Base-by-base conservation (phyloP, 306 rosid genomes). In the Quercus wislizeni region DNA sequence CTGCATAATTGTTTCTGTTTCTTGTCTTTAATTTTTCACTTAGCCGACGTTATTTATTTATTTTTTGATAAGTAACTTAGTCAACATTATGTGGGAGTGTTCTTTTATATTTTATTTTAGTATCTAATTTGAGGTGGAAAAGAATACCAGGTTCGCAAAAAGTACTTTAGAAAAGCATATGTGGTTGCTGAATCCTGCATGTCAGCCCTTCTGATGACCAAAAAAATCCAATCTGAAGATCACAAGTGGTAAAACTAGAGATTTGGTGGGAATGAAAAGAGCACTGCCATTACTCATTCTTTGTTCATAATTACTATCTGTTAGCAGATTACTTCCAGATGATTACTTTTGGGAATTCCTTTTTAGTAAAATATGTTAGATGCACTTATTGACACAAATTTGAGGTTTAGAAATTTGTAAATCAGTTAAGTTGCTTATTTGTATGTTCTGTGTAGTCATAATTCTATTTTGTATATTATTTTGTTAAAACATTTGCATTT, bases 101-200 rank as follows among this genome's bases (percentile, higher is more conserved):
- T 12, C 17, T 46, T 21, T 54, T 41, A 5, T 31, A 65, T 74
- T 19, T 62, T 78, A 25, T 63, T 59, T 23, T 76, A 78, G 73
- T 30, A 73, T 64, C 92, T 88, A 78, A 82, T 30, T 74, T 80
- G 79, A 65, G 79, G 77, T 74, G 78, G 6, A 71, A 76, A 71
- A 74, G 43, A 61, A 64, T 81, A 88, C 78, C 91, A 92, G 99
- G 98, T 91, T 55, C 88, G 89, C 74, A 91, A 86, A 80, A 92
- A 87, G 83, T 85, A 80, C 84, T 81, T 97, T 0, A 91, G 90
- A 69, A 92, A 91, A 86, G 91, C 92, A 25, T 91, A 83, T 82
- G 80, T 92, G 35, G 90, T 92, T 82, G 94, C 97, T 33, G 94
- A 95, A 85, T 92, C 98, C 61, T 94, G 92, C n/a, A 83, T 95